A percentile compares a stretch with the other conserved stretches of the same genome.
phyloP scores from a whole-genome alignment of 352 stramenopile genomes.

The Globisporangium nodosum region DNA sequence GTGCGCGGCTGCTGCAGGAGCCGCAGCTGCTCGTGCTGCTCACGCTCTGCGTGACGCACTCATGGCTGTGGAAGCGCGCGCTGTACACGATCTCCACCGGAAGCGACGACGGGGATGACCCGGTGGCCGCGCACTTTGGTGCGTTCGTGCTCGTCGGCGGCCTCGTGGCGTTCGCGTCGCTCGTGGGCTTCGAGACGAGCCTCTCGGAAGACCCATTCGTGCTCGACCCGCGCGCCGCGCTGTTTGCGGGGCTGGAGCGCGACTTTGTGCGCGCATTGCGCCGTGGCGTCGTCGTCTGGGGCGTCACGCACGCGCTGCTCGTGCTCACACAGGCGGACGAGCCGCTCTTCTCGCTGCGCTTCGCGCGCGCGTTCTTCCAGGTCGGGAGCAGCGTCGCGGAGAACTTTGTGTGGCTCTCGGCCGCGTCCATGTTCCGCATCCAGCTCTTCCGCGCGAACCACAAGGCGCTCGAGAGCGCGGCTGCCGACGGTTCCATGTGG shows the following conservation, averaged over 20 bases:
- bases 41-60: conserved; percentile 33
- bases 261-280: conserved; percentile 38
- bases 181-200: conserved; percentile 35
- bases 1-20: conserved; percentile 28
- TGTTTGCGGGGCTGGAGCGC: conserved; percentile 28
- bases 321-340: conserved; percentile 16
- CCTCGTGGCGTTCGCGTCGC: conserved; percentile 36
- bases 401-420: conserved; percentile 33
- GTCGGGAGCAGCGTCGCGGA: conserved; percentile 39
- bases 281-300: conserved; percentile 34
- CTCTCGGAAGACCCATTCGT: conserved; percentile 43
- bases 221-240: conserved; percentile 34
- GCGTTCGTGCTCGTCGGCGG: conserved; percentile 32
- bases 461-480: conserved; percentile 16
- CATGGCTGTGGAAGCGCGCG: conserved; percentile 40
- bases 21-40: conserved; percentile 42
- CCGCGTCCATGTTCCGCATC: conserved; percentile 43
- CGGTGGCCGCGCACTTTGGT: conserved; percentile 17
- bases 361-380: conserved; percentile 31
- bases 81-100: conserved; percentile 9
- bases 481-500: conserved; percentile 27
- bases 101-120: neutral
- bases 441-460: conserved; percentile 43
- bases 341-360: conserved; percentile 16
- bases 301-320: conserved; percentile 22